Evolutionary conservation across 1,284 basidiomycete genomes (phyloP).

Genomic region (Xerocomus amazonicus): DNA sequence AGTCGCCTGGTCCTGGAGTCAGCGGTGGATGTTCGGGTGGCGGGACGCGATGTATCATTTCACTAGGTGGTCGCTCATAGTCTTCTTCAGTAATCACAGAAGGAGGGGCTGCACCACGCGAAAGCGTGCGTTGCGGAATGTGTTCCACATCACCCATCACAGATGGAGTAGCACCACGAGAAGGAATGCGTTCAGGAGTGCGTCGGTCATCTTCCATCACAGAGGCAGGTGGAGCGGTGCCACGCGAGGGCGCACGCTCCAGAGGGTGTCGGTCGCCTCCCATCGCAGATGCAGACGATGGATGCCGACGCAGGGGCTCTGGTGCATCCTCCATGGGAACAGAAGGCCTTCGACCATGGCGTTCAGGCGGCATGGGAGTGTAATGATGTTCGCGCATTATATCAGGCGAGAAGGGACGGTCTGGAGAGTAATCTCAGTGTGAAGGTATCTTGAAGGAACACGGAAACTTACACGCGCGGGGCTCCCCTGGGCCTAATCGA

Average conservation of each 20-base stretch:
- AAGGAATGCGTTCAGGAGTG: conserved; percentile 6
- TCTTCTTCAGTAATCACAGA: conserved; percentile 21
- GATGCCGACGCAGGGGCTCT: conserved; percentile 11
- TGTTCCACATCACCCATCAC: background rate
- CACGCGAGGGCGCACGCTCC: conserved; percentile 14
- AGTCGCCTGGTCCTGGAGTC: conserved; percentile 4
- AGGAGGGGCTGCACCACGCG: conserved; percentile 13
- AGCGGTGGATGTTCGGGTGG: conserved; percentile 11
- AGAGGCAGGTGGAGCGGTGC: conserved; percentile 11
- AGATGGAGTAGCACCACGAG: conserved; percentile 14
- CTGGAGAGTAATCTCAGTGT: conserved; percentile 17
- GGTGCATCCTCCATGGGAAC: conserved; percentile 6
- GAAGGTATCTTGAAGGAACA: background rate
- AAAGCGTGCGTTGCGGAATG: conserved; percentile 5
- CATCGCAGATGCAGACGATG: conserved; percentile 12
- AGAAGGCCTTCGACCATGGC: conserved; percentile 1
- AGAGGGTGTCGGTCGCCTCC: conserved; percentile 3
- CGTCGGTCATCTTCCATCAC: background rate
- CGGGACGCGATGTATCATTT: conserved; percentile 26
- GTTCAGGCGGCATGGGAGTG: conserved; percentile 10
- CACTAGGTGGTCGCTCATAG: conserved; percentile 19
- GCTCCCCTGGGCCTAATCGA: conserved; percentile 21
- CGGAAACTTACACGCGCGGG: conserved; percentile 17
- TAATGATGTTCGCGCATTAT: conserved; percentile 10
- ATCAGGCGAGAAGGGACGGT: conserved; percentile 13